These are phyloP conservation scores for Malassezia restricta DNA, from an alignment of 1,284 basidiomycete species.

Conservation along the genomic window DNA sequence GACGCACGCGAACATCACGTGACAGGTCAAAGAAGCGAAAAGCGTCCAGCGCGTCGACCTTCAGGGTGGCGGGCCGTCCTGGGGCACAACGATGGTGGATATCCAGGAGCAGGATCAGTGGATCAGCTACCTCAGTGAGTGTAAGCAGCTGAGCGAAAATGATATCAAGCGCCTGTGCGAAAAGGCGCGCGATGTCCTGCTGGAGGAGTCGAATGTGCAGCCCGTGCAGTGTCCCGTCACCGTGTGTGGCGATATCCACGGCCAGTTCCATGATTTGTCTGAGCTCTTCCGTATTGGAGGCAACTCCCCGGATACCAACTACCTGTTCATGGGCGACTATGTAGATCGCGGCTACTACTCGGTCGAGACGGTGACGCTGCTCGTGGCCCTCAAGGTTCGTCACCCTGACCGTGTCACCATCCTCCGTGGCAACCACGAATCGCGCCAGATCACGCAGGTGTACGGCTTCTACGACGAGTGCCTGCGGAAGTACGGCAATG, in stretches of 20 bases:
- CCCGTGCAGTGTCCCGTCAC: slow-evolving; percentile 72
- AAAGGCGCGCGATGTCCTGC: slow-evolving; percentile 94
- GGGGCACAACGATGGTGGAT: slow-evolving; percentile 29
- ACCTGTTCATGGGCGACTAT: slow-evolving; percentile 99
- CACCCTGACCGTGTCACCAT: slow-evolving; percentile 98
- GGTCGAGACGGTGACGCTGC: slow-evolving; percentile 95
- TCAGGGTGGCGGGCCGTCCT: no score
- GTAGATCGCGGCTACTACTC: slow-evolving; percentile 99
- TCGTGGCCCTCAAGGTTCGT: slow-evolving; percentile 92
- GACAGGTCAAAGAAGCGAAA: no score
- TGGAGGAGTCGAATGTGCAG: slow-evolving; percentile 58
- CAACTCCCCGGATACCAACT: slow-evolving; percentile 98
- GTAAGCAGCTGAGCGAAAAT: slow-evolving; percentile 88
- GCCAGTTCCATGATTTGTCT: slow-evolving; percentile 90
- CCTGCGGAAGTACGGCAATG: slow-evolving; percentile 96
- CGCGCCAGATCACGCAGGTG: slow-evolving; percentile 96
- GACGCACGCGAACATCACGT: no score
- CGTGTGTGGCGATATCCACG: slow-evolving; percentile 68
- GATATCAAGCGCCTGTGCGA: slow-evolving; percentile 98
- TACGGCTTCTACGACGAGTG: slow-evolving; percentile 99
- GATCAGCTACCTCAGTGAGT: slow-evolving; percentile 93
- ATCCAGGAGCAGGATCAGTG: slow-evolving; percentile 51
- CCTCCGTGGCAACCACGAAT: slow-evolving; percentile 95
- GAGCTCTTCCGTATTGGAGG: slow-evolving; percentile 98
- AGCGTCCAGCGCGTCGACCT: no score